Percentiles rank a stretch among this genome's conserved stretches.
These are phyloP conservation scores for Pythium oligandrum DNA, from an alignment of 352 stramenopile genomes.

Conservation along the genomic window DNA sequence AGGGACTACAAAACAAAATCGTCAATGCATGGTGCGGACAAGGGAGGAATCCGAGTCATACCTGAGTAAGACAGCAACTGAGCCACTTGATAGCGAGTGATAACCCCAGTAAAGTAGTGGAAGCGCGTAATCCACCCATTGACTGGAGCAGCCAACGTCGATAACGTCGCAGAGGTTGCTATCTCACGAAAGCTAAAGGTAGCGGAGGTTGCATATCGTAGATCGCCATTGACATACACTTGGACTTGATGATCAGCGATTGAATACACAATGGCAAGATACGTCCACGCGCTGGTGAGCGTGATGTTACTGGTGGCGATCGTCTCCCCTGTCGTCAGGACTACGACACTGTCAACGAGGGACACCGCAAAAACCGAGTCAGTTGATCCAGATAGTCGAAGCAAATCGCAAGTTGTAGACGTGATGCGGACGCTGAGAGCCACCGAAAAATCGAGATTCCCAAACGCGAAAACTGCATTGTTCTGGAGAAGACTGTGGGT, in stretches of 20 bases:
- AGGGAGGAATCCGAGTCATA: constrained; percentile 6
- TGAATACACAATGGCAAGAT: constrained; percentile 15
- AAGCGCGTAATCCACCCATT: constrained; percentile 41
- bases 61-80: constrained; percentile 37
- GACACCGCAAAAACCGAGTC: too few species aligned
- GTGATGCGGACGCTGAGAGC: constrained; percentile 23
- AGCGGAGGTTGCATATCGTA: neutral
- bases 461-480: constrained; percentile 25
- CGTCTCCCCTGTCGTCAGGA: too few species aligned
- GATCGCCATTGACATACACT: constrained; percentile 13
- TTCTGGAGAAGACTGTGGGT: neutral
- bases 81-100: constrained; percentile 29
- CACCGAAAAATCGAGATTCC: constrained; percentile 38
- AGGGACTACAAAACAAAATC: constrained; percentile 8
- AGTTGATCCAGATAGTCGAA: too few species aligned
- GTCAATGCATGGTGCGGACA: neutral
- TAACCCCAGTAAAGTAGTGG: constrained; percentile 34
- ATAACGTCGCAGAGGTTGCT: constrained; percentile 18
- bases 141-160: constrained; percentile 15
- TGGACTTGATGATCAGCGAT: constrained; percentile 3
- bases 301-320: too few species aligned
- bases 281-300: constrained; percentile 5
- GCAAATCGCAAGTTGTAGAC: too few species aligned
- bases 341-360: too few species aligned
- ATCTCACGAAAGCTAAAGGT: constrained; percentile 13